phyloP scores from a whole-genome alignment of 768 basidiomycete genomes.

The Cyclocybe aegerita region DNA sequence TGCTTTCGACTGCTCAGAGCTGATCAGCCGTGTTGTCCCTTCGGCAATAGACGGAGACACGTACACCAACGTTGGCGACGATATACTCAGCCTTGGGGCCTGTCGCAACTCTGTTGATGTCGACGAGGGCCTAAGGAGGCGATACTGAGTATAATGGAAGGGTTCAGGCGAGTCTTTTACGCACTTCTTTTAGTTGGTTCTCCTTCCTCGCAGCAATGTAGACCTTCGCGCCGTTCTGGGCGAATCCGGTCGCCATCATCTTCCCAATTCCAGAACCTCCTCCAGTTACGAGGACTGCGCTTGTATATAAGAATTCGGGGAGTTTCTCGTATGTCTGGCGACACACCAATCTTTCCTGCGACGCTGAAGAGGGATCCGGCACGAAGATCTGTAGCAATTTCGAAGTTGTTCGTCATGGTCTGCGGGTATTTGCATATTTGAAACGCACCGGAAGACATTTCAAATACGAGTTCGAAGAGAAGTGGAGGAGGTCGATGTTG shows the following conservation, averaged over 20 bases:
- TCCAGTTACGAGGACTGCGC: constrained; percentile 75
- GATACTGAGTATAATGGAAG: neutral
- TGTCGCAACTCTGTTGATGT: constrained; percentile 59
- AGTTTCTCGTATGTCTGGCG: neutral
- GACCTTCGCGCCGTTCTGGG: constrained; percentile 84
- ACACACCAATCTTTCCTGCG: constrained; percentile 65
- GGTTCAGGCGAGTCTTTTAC: constrained; percentile 14
- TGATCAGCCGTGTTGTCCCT: neutral
- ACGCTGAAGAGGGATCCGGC: constrained; percentile 61
- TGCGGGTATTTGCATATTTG: too few species aligned
- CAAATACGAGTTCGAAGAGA: neutral
- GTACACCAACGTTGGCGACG: constrained; percentile 69
- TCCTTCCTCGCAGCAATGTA: constrained; percentile 90
- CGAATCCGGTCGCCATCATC: constrained; percentile 82
- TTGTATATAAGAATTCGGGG: neutral
- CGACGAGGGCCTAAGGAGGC: constrained; percentile 43
- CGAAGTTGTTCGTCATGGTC: too few species aligned
- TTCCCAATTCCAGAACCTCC: constrained; percentile 83
- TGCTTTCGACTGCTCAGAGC: constrained; percentile 56
- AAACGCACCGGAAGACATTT: constrained; percentile 3
- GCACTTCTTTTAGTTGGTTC: constrained; percentile 70
- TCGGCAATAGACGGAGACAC: constrained; percentile 22
- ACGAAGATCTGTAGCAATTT: constrained; percentile 42
- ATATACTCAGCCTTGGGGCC: constrained; percentile 68
- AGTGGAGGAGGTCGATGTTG: constrained; percentile 3